A percentile compares a stretch with the other conserved stretches of the same genome.
phyloP scores from a whole-genome alignment of 352 stramenopile genomes.

The Phytophthora crassamura region DNA sequence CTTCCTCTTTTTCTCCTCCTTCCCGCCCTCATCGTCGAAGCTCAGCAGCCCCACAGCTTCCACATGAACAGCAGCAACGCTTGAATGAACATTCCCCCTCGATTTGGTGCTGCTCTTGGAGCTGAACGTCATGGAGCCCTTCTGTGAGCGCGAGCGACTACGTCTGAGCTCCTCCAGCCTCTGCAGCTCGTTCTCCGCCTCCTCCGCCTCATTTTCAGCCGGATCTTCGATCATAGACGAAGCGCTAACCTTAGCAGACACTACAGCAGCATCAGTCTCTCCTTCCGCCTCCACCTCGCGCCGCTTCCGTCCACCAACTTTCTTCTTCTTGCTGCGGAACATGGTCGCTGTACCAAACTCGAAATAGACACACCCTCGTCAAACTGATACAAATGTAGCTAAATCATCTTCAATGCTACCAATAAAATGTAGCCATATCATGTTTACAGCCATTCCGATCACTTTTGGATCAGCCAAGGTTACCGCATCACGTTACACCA shows the following conservation, averaged over 20 bases:
- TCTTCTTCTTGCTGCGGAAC: slow-evolving; percentile 60
- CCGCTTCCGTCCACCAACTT: slow-evolving; percentile 41
- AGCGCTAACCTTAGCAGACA: neutral
- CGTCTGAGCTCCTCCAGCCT: slow-evolving; percentile 41
- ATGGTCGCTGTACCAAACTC: slow-evolving; percentile 19
- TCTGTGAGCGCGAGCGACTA: slow-evolving; percentile 41
- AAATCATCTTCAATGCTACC: too few relatives aligned
- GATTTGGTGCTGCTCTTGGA: slow-evolving; percentile 32
- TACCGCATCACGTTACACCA: too few relatives aligned
- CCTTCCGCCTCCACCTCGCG: slow-evolving; percentile 31
- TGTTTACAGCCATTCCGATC: too few relatives aligned
- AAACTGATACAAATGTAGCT: slow-evolving; percentile 6
- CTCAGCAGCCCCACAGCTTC: slow-evolving; percentile 46
- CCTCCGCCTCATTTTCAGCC: slow-evolving; percentile 5
- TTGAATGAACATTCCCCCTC: neutral
- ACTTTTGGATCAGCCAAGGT: too few relatives aligned
- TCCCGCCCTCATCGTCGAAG: slow-evolving; percentile 55
- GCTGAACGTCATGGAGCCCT: slow-evolving; percentile 48
- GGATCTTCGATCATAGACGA: neutral
- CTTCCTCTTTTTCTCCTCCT: slow-evolving; percentile 46
- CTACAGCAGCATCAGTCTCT: neutral
- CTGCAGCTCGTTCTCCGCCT: slow-evolving; percentile 31
- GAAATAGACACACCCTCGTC: neutral
- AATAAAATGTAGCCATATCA: too few relatives aligned
- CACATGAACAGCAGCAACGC: neutral